These are phyloP conservation scores for Adiantum capillusveneris DNA, from an alignment of 75 land plant species.

Conservation along the genomic window DNA sequence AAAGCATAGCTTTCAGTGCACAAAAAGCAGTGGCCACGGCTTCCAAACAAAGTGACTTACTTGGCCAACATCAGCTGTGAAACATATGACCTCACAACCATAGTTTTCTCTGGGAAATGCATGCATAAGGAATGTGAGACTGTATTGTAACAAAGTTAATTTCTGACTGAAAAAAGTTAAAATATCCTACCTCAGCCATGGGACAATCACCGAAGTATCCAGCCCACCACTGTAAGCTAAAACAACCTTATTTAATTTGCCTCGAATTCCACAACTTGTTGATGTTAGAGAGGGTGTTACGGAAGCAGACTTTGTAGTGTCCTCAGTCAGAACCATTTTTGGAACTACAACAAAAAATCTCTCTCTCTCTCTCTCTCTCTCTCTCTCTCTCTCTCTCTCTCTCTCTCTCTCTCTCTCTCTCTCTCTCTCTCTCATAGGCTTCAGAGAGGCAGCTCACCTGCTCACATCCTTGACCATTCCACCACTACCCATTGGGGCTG, in stretches of 20 bases:
- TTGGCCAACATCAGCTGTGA: conserved; percentile 99
- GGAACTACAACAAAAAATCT: not conserved
- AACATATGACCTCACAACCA: conserved; percentile 98
- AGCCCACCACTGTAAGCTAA: conserved; percentile 96
- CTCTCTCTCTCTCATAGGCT: too few relatives aligned
- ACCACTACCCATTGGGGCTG: too few relatives aligned
- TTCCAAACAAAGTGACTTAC: too few relatives aligned
- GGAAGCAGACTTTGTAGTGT: not conserved
- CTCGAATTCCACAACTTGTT: conserved; percentile 28
- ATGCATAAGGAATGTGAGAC: too few relatives aligned
- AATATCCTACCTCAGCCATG: conserved; percentile 72
- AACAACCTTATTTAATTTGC: conserved; percentile 81
- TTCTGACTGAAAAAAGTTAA: too few relatives aligned
- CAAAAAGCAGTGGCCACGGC: too few relatives aligned
- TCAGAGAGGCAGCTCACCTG: too few relatives aligned
- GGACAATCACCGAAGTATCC: conserved; percentile 97
- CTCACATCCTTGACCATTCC: too few relatives aligned
- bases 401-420: not conserved
- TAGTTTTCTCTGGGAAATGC: conserved; percentile 79
- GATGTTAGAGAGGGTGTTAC: too few relatives aligned
- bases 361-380: not conserved
- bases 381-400: too few relatives aligned
- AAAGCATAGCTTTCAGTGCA: too few relatives aligned
- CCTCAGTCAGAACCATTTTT: not conserved
- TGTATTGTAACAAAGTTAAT: too few relatives aligned